These are phyloP conservation scores for Candida koratica DNA, from an alignment of 805 yeast genomes.

Conservation along the genomic window DNA sequence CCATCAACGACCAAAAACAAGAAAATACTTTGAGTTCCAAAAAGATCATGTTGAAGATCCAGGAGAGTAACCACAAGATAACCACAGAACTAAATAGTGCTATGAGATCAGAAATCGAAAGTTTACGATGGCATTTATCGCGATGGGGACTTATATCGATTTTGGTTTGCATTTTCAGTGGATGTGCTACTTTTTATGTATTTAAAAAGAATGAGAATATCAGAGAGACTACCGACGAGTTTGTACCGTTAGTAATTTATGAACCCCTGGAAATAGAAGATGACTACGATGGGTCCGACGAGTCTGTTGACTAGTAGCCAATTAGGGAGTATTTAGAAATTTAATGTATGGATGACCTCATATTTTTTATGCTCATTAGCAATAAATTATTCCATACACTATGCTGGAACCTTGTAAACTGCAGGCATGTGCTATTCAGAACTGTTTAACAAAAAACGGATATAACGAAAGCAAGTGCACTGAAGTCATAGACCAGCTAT, in stretches of 20 bases:
- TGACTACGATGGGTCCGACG: too few relatives aligned
- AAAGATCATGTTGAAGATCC: conserved; percentile 62
- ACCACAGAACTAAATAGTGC: conserved; percentile 78
- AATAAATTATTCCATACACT: background rate
- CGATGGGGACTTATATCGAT: conserved; percentile 82
- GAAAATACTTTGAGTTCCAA: conserved; percentile 77
- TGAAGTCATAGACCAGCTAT: conserved; percentile 61
- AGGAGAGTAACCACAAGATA: conserved; percentile 80
- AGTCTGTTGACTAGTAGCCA: too few relatives aligned
- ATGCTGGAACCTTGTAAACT: conserved; percentile 58
- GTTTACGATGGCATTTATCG: conserved; percentile 88
- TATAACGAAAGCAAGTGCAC: conserved; percentile 78
- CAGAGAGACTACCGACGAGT: conserved; percentile 24
- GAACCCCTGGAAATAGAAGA: conserved; percentile 51
- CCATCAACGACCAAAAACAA: conserved; percentile 79
- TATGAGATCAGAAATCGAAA: conserved; percentile 81
- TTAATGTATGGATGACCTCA: background rate
- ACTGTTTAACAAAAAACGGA: conserved; percentile 58
- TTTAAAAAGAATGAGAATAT: conserved; percentile 22
- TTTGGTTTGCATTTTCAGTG: conserved; percentile 56
- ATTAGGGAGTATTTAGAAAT: too few relatives aligned
- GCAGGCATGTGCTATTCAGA: conserved; percentile 80
- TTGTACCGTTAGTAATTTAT: conserved; percentile 39
- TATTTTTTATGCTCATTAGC: conserved; percentile 2
- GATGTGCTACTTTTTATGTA: conserved; percentile 51